Percentiles rank a stretch among this genome's conserved stretches.
Conservation (phyloP, 2,329 filamentous ascomycete genomes). For the Plenodomus biglobosus region DNA sequence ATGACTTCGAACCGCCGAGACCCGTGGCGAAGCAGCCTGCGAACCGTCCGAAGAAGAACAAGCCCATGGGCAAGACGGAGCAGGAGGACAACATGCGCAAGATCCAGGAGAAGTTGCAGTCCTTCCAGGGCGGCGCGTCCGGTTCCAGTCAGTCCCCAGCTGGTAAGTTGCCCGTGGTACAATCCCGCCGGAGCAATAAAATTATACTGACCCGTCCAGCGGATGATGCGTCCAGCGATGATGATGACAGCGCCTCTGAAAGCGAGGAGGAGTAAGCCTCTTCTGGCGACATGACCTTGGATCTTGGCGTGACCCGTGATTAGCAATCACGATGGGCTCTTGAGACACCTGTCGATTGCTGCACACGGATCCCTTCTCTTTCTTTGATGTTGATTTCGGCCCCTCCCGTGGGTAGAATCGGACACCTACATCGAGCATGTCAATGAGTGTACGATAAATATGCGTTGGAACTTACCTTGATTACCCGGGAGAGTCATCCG, state of each 20-base stretch:
- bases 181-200: no score
- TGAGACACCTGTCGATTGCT: background rate
- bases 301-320: slow-evolving; percentile 9
- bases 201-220: slow-evolving; percentile 27
- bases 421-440: background rate
- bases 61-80: slow-evolving; percentile 73
- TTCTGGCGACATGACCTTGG: slow-evolving; percentile 1
- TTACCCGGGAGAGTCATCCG: background rate
- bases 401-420: background rate
- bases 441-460: background rate
- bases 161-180: slow-evolving; percentile 34
- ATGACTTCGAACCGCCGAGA: slow-evolving; percentile 53
- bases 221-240: slow-evolving; percentile 54
- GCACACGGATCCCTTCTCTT: slow-evolving; percentile 8
- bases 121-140: slow-evolving; percentile 43
- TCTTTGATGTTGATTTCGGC: background rate
- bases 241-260: slow-evolving; percentile 56
- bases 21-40: slow-evolving; percentile 41
- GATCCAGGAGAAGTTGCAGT: slow-evolving; percentile 60
- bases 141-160: slow-evolving; percentile 51
- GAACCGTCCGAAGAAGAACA: slow-evolving; percentile 69
- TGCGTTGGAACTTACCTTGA: background rate
- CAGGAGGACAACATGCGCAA: slow-evolving; percentile 68
- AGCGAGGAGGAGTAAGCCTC: slow-evolving; percentile 48
- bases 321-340: background rate